Evolutionary conservation across 306 rosid species (phyloP).

Genomic region (Crotalaria pallida): DNA sequence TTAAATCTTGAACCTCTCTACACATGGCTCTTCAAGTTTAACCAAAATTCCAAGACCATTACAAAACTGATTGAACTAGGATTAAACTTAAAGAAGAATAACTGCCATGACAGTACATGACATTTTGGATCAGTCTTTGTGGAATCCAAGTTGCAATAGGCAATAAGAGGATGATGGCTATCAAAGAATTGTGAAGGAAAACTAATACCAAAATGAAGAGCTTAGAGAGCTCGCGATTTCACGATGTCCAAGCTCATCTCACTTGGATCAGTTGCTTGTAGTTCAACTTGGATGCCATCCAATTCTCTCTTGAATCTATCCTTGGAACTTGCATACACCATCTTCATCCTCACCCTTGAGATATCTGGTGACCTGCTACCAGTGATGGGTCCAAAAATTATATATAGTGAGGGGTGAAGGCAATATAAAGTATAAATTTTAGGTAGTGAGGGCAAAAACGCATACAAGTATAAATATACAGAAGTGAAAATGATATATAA

Average conservation of each 20-base stretch:
- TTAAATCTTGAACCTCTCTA: conserved; percentile 11
- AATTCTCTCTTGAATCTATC: conserved; percentile 88
- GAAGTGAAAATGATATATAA: too few relatives aligned
- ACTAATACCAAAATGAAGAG: background rate
- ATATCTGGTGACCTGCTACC: conserved; percentile 78
- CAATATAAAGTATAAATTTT: too few relatives aligned
- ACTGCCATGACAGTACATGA: conserved; percentile 17
- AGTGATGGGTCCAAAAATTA: too few relatives aligned
- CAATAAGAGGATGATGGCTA: conserved; percentile 24
- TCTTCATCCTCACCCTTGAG: conserved; percentile 84
- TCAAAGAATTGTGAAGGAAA: conserved; percentile 8
- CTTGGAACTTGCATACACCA: conserved; percentile 92
- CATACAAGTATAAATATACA: too few relatives aligned
- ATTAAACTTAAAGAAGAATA: conserved; percentile 17
- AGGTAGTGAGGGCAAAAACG: too few relatives aligned
- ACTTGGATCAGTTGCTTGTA: conserved; percentile 93
- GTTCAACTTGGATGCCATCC: conserved; percentile 78
- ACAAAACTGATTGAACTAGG: conserved; percentile 9
- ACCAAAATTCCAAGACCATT: conserved; percentile 15
- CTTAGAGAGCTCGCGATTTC: conserved; percentile 53
- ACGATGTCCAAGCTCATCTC: conserved; percentile 90
- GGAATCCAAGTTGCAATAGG: conserved; percentile 16
- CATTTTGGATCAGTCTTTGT: conserved; percentile 11
- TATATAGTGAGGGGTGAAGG: too few relatives aligned
- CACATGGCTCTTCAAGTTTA: conserved; percentile 15